Evolutionary conservation across 2,329 filamentous ascomycete genomes (phyloP), one percentile per base, ranked within the genome.

Genomic region (Cladosporium colombiae): DNA sequence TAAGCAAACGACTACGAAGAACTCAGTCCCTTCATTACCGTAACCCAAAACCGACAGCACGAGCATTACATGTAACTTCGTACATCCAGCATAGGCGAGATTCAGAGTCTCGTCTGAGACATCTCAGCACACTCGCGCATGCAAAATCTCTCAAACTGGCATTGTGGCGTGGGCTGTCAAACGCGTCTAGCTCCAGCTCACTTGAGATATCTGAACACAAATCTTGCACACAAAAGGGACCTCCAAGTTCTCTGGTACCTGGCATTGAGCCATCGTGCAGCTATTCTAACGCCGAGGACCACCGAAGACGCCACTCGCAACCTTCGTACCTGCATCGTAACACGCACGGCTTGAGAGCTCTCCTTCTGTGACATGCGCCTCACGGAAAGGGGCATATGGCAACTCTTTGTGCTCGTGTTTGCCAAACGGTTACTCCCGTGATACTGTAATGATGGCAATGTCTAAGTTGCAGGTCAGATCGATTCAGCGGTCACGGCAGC

Each of bases 241-340:
- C 14, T 55, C 16, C 7, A 55, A 10, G 33, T 33, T 29, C 8
- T 21, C 18, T 10, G 33, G 25, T 29, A 25, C 7, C 31, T 53
- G 13, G 21, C 16, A 14, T 31, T 62, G 60, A 55, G 49, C 25
- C 49, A 53, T 33, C 35, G 49, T 49, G 21, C 31, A 11, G 33
- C 49, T 33, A 6, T 29, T 2, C 11, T 8, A 55, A 55, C 5
- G 2, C n/a, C n/a, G 14, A 33, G 11, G 18, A 40, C 29, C 23
- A 56, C 61, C 13, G 23, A 11, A 27, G 31, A 63, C 49, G 61
- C 61, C 61, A 21, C 33, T 8, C 50, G 61, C 18, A 25, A 35
- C n/a, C 40, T 29, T 49, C 23, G 61, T 63, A 49, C 61, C 50
- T 63, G 61, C 50, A 16, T 63, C 50, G 61, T 63, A 53, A 35